Conservation (phyloP, 148 eudicot genomes). For the Nyssa sinensis region DNA sequence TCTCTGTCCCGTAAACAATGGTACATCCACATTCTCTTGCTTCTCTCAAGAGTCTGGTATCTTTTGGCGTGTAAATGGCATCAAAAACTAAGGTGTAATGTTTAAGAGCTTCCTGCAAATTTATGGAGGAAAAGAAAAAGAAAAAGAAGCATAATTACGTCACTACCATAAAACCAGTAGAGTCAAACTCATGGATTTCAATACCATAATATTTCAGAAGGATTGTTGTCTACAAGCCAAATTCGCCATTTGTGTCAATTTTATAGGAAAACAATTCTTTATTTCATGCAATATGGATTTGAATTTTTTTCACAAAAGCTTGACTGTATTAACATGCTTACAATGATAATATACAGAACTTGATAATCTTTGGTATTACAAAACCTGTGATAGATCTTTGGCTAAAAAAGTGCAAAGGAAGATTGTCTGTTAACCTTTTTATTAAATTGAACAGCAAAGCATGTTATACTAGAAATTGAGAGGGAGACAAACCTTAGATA, state of each 20-base stretch:
- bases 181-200: not conserved
- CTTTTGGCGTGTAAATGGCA: constrained; percentile 80
- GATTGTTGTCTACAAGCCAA: no score
- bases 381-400: not conserved
- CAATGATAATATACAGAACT: not conserved
- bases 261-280: no score
- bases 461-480: not conserved
- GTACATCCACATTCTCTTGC: constrained; percentile 60
- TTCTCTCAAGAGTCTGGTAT: constrained; percentile 70
- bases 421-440: not conserved
- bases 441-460: not conserved
- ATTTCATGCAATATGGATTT: no score
- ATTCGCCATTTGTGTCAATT: no score
- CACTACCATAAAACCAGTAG: not conserved
- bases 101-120: constrained; percentile 58
- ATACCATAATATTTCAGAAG: not conserved
- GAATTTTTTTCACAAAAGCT: no score
- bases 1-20: constrained; percentile 70
- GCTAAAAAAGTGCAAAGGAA: not conserved
- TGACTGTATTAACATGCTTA: no score
- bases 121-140: not conserved
- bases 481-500: constrained; percentile 53
- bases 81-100: constrained; percentile 72
- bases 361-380: no score
- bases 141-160: not conserved